These are phyloP conservation scores for Radiomyces spectabilis DNA, from an alignment of 192 early-diverging fungal genomes.

Conservation along the genomic window DNA sequence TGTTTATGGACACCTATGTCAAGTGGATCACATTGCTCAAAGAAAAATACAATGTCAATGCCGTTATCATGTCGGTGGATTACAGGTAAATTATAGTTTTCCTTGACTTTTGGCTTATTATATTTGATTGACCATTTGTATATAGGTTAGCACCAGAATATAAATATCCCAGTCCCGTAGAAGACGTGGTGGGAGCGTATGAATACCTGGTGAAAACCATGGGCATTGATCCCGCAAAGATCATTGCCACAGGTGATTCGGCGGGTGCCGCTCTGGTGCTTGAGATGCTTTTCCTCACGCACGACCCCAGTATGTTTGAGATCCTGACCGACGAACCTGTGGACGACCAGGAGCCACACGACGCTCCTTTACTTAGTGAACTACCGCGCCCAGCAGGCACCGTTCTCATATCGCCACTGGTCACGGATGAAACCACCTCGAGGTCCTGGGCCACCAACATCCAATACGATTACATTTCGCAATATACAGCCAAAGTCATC, in stretches of 20 bases:
- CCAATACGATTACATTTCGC: conserved; percentile 28
- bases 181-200: conserved; percentile 27
- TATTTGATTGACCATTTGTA: not conserved
- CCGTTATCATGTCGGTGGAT: conserved; percentile 25
- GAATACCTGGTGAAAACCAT: conserved; percentile 18
- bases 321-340: conserved; percentile 20
- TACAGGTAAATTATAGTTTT: conserved; percentile 7
- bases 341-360: not conserved
- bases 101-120: not conserved
- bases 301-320: conserved; percentile 29
- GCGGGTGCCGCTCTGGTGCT: conserved; percentile 18
- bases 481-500: conserved; percentile 26
- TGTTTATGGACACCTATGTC: conserved; percentile 26
- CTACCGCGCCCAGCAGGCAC: conserved; percentile 25
- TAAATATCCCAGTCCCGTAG: conserved; percentile 22
- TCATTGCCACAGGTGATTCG: conserved; percentile 25
- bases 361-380: conserved; percentile 4
- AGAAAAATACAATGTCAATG: conserved; percentile 22
- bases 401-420: conserved; percentile 25
- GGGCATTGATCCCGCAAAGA: conserved; percentile 10
- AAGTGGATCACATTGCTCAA: conserved; percentile 20
- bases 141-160: conserved; percentile 22
- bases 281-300: conserved; percentile 26
- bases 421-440: conserved; percentile 25
- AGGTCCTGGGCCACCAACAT: conserved; percentile 23